Percentiles rank a stretch among this genome's conserved stretches.
Evolutionary conservation across 169 alveolate species (phyloP).

Genomic region (Babesia bigemina): DNA sequence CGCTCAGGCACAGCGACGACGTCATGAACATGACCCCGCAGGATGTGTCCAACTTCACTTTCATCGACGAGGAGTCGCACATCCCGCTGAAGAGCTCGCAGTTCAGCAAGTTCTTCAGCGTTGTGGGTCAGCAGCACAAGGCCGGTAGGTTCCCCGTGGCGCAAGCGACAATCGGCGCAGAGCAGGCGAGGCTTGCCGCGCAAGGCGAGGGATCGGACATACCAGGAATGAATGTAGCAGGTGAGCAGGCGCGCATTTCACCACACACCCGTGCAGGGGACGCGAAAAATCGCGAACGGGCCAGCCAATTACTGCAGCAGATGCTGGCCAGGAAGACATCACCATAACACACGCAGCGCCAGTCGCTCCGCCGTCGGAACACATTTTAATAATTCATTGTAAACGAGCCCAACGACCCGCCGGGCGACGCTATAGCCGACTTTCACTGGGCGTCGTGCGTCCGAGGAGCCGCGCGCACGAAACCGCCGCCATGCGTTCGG

Average conservation of each 20-base stretch:
- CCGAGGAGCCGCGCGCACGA: neutral
- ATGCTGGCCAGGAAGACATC: constrained; percentile 17
- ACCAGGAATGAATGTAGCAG: neutral
- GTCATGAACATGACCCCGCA: constrained; percentile 31
- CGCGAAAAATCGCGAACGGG: constrained; percentile 24
- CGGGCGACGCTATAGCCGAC: too few species aligned
- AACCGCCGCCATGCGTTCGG: neutral
- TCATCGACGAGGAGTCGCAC: constrained; percentile 58
- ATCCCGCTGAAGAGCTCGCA: constrained; percentile 51
- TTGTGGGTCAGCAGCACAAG: neutral
- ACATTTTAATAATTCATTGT: constrained; percentile 2
- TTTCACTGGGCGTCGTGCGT: too few species aligned
- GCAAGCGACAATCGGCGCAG: neutral
- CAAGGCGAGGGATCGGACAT: neutral
- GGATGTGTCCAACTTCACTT: constrained; percentile 63
- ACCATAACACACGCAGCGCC: neutral
- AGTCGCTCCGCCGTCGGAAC: neutral
- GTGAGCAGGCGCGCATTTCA: neutral
- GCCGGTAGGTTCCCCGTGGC: neutral
- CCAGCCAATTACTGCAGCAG: constrained; percentile 18
- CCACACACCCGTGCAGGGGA: constrained; percentile 7
- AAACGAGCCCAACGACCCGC: too few species aligned
- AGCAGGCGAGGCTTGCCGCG: neutral
- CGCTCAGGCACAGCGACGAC: constrained; percentile 27
- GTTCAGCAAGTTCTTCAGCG: constrained; percentile 62